Evolutionary conservation across 1,284 basidiomycete species (phyloP).

Genomic region (Fistulina hepatica): DNA sequence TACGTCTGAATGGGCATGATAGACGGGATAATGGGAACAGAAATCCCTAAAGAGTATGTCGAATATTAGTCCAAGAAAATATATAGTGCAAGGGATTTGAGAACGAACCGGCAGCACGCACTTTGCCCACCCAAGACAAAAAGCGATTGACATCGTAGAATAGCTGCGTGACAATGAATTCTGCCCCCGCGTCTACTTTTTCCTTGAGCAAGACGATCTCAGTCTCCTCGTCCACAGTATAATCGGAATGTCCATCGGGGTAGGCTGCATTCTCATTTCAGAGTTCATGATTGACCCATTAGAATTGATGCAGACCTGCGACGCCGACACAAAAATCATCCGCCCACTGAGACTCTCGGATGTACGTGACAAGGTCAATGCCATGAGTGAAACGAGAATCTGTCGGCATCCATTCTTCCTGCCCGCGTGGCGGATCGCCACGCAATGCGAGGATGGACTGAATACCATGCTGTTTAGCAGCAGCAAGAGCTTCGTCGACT

Average conservation of each 20-base stretch:
- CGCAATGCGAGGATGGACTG: constrained; percentile 88
- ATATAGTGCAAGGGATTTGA: neutral
- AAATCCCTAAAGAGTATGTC: constrained; percentile 62
- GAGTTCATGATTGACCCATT: constrained; percentile 3
- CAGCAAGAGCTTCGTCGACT: constrained; percentile 71
- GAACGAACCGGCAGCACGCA: constrained; percentile 57
- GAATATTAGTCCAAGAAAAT: constrained; percentile 11
- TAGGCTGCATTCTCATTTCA: constrained; percentile 45
- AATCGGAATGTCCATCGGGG: constrained; percentile 84
- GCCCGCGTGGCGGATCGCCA: constrained; percentile 88
- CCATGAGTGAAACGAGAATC: constrained; percentile 84
- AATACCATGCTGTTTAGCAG: constrained; percentile 75
- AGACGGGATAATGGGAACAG: constrained; percentile 86
- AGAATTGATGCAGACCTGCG: constrained; percentile 43
- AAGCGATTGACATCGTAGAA: constrained; percentile 93
- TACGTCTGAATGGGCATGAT: constrained; percentile 99
- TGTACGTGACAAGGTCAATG: constrained; percentile 85
- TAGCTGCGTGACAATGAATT: constrained; percentile 94
- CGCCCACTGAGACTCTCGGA: constrained; percentile 70
- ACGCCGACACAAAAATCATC: constrained; percentile 89
- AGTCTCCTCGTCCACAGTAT: constrained; percentile 47
- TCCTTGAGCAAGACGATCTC: constrained; percentile 74
- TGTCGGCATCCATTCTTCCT: constrained; percentile 85
- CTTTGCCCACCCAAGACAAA: constrained; percentile 65
- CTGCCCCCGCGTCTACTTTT: constrained; percentile 92